Base-by-base conservation (phyloP, 163 green algal species). In the Scenedesmus sp. region DNA sequence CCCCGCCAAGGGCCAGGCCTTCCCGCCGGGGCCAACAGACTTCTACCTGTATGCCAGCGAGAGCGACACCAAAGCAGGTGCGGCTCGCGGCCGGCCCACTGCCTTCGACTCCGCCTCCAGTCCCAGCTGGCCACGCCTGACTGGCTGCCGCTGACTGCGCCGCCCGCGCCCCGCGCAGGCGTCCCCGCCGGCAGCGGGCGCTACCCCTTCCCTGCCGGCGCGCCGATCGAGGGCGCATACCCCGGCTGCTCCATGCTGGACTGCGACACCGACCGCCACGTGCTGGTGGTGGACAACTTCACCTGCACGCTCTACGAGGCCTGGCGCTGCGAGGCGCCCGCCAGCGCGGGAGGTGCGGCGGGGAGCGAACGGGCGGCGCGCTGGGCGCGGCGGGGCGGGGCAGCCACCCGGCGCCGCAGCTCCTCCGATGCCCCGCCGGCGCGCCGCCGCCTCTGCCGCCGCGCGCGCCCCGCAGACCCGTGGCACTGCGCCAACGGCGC, bases 301-400 rank as follows among this genome's bases (percentile, higher is more conserved):
- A 86, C 74, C 2, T 86, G 80, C 67, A 66, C 66, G 58, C 74
- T 86, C 58, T 83, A 83, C 62, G 80, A 86, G 62, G 77, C 67
- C 0, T 83, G 51, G 33, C 9, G 18, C 60, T 57, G 63, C 44
- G 15, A 44, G 0, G 45, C 58, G 26, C 58, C 31, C 58, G n/a
- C 15, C 58, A 47, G 14, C 58, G n/a, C 39, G 58, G 10, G 15
- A 26, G 39, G 39, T 58, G n/a, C 28, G 39, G 39, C n/a, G n/a
- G n/a, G n/a, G n/a, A n/a, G n/a, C n/a, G n/a, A n/a, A n/a, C n/a
- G n/a, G n/a, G n/a, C n/a, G n/a, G n/a, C n/a, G n/a, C n/a, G n/a
- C n/a, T n/a, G n/a, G n/a, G n/a, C n/a, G n/a, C n/a, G n/a, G n/a
- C n/a, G n/a, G n/a, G n/a, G n/a, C n/a, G n/a, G n/a, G n/a, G n/a